Conservation (phyloP, 495 filamentous ascomycete genomes). For the Penicillium lagena region DNA sequence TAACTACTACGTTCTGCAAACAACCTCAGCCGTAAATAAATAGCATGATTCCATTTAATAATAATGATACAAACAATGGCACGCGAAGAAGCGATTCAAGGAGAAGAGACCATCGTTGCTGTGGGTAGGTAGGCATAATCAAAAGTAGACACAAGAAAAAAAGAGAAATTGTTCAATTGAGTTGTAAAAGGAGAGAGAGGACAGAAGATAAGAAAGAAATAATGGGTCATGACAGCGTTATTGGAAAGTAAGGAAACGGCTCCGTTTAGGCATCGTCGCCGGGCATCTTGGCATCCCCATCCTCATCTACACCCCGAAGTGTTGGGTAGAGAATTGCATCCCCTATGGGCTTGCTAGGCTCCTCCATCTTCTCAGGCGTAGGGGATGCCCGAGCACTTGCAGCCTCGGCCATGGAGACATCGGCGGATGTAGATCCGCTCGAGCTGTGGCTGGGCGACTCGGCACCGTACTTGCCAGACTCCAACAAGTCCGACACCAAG, state of each 20-base stretch:
- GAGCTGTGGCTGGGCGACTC: conserved; percentile 15
- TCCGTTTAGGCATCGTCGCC: conserved; percentile 11
- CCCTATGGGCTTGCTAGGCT: conserved; percentile 15
- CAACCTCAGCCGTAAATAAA: conserved; percentile 17
- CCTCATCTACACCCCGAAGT: conserved; percentile 36
- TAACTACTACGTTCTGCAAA: conserved; percentile 3
- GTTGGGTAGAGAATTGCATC: conserved; percentile 40
- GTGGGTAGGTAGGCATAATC: neutral
- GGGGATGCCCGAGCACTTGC: conserved; percentile 11
- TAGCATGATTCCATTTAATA: neutral
- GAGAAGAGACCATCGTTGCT: no score
- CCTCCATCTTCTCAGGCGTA: neutral
- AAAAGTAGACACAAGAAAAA: neutral
- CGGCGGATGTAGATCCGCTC: no score
- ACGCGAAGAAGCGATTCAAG: no score
- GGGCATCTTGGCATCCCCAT: conserved; percentile 36
- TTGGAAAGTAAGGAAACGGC: conserved; percentile 1
- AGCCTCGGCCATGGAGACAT: conserved; percentile 10
- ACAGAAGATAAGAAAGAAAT: conserved; percentile 5
- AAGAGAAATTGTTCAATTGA: neutral
- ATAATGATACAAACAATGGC: no score
- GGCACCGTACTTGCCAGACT: conserved; percentile 54
- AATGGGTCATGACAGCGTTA: conserved; percentile 23
- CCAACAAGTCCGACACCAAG: conserved; percentile 58
- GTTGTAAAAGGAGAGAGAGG: conserved; percentile 2